phyloP scores from a whole-genome alignment of 345 rosid species.

The Citrus unshiu region DNA sequence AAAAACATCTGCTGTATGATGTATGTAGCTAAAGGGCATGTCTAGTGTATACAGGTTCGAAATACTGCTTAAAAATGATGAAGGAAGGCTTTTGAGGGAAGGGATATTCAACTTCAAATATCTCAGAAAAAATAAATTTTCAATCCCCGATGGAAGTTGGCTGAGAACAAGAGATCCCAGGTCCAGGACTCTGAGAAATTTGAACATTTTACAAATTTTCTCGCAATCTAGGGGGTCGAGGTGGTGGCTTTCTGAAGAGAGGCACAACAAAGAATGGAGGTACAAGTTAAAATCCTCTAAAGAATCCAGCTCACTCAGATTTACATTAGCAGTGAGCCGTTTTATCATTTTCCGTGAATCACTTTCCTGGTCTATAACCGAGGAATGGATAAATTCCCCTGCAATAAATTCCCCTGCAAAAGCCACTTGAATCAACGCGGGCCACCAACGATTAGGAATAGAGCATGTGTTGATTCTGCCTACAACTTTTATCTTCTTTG shows the following conservation, averaged over 20 bases:
- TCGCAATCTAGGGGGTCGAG: not conserved
- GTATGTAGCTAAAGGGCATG: not conserved
- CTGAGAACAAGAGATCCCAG: not conserved
- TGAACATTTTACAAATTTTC: not conserved
- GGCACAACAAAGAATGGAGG: not conserved
- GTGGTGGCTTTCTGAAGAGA: not conserved
- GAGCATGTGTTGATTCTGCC: not conserved
- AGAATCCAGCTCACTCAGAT: not conserved
- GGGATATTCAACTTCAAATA: not conserved
- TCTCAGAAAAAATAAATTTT: not conserved
- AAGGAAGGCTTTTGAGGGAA: conserved; percentile 1
- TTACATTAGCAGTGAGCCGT: not conserved
- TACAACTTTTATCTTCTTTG: not conserved
- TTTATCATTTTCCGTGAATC: not conserved
- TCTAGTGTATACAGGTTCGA: not conserved
- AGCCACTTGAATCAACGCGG: not conserved
- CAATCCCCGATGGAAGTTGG: not conserved
- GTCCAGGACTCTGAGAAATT: not conserved
- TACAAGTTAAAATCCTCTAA: not conserved
- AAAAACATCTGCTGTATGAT: not conserved
- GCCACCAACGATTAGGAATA: not conserved
- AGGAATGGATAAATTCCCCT: not conserved
- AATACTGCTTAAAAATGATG: not conserved
- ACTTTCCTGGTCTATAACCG: not conserved
- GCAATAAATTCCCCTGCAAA: not conserved